Percentiles rank a stretch among this genome's conserved stretches.
phyloP scores from a whole-genome alignment of 2,329 filamentous ascomycete genomes.

The Pseudogymnoascus pannorum region DNA sequence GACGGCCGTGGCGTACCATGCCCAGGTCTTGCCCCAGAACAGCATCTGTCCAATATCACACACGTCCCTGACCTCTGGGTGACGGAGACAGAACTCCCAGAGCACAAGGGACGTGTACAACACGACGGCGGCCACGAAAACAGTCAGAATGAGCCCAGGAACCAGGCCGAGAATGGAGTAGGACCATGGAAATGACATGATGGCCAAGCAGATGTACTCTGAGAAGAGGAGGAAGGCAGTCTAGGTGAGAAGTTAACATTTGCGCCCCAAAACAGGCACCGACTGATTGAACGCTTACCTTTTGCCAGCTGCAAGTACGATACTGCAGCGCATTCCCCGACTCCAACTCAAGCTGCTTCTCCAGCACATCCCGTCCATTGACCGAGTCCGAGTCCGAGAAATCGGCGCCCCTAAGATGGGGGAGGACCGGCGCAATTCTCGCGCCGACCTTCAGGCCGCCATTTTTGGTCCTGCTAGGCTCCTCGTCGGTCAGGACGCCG shows the following conservation, averaged over 20 bases:
- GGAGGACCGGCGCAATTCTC: slow-evolving; percentile 27
- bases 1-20: slow-evolving; percentile 61
- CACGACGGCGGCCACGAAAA: slow-evolving; percentile 69
- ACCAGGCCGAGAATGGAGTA: slow-evolving; percentile 84
- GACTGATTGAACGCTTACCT: slow-evolving; percentile 41
- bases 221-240: slow-evolving; percentile 86
- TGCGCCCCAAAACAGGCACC: background rate
- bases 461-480: slow-evolving; percentile 8
- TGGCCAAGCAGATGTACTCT: slow-evolving; percentile 87
- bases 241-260: slow-evolving; percentile 33
- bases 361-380: slow-evolving; percentile 28
- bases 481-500: slow-evolving; percentile 13
- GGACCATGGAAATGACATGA: slow-evolving; percentile 94
- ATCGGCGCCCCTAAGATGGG: slow-evolving; percentile 23
- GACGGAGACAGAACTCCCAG: slow-evolving; percentile 79
- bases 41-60: slow-evolving; percentile 95
- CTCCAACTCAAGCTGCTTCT: slow-evolving; percentile 69
- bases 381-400: slow-evolving; percentile 19
- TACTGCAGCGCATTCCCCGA: slow-evolving; percentile 78
- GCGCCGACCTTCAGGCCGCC: slow-evolving; percentile 17
- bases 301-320: slow-evolving; percentile 88
- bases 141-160: slow-evolving; percentile 75
- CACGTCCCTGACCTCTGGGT: slow-evolving; percentile 86
- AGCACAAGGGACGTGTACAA: slow-evolving; percentile 71
- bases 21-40: slow-evolving; percentile 76